Base-by-base conservation (phyloP, 176 grass and related monocot genomes). In the Phyllostachys edulis region DNA sequence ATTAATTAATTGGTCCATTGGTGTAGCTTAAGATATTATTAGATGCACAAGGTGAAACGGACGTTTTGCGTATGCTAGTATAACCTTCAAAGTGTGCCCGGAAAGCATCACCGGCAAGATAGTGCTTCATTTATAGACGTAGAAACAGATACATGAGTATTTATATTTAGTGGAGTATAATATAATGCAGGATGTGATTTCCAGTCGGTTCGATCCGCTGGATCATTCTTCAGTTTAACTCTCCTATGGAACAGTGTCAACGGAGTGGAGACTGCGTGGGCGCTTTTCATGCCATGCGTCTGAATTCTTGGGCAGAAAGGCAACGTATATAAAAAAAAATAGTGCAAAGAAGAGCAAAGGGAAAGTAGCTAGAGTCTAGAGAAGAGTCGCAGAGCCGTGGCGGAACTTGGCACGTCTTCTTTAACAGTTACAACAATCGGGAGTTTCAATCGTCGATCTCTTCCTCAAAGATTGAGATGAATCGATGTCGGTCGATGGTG, bases 221-320 rank as follows among this genome's bases (percentile, higher is more conserved):
- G 39, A 46, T 6, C 4, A 10, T 20, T 69, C 14, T 34, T 79
- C 27, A 17, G 32, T 41, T 17, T 21, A 63, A 14, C 38, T 75
- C 76, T 67, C 41, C 44, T n/a, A 32, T n/a, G 88, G 23, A 13
- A 39, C 32, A 40, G 41, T 34, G 82, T 34, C 2, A 34, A 85
- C 76, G 40, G 41, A 40, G 62, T 11, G 69, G 29, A 46, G 68
- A 41, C 75, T 2, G 73, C 80, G 61, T 85, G 76, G 87, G 13
- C 80, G 5, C 45, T 55, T 42, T 44, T 18, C 20, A 24, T 13
- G 49, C 79, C 67, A 38, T 7, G n/a, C 55, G 39, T 59, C 39
- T 40, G 47, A 2, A n/a, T 77, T 81, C 71, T 85, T 86, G 55
- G 20, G 57, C 36, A 66, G 26, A 20, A 80, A 85, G 71, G 60